A percentile compares a stretch with the other conserved stretches of the same genome.
Conservation (phyloP, 2,329 filamentous ascomycete genomes). For the Aspergillus ustus region DNA sequence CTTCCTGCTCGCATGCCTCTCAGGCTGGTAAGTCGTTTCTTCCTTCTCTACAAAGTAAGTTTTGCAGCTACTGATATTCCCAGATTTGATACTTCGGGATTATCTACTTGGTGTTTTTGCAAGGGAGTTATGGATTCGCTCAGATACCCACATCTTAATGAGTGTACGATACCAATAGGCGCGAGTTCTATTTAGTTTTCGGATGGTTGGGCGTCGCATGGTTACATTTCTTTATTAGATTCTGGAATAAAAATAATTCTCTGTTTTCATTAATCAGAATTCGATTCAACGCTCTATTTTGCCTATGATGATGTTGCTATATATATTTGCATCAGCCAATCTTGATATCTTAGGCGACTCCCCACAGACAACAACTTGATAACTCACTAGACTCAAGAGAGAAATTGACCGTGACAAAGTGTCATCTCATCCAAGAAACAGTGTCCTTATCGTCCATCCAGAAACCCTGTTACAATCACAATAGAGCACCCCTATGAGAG, state of each 20-base stretch:
- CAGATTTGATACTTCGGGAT: conserved; percentile 22
- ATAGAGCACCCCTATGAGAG: not conserved
- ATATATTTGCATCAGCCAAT: too few species aligned
- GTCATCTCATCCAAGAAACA: too few species aligned
- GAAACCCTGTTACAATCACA: not conserved
- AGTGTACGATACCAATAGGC: conserved; percentile 20
- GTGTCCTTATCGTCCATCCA: too few species aligned
- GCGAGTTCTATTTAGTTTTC: not conserved
- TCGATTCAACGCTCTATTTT: not conserved
- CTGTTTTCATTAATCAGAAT: not conserved
- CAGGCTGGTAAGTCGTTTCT: conserved; percentile 60
- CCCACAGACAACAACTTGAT: too few species aligned
- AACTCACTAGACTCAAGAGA: not conserved
- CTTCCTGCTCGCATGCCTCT: conserved; percentile 66
- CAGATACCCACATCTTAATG: conserved; percentile 27
- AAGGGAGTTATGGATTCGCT: conserved; percentile 15
- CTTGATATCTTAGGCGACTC: too few species aligned
- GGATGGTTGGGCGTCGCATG: not conserved
- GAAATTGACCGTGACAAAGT: not conserved
- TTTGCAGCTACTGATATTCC: not conserved
- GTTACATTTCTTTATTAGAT: not conserved
- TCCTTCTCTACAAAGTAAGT: not conserved
- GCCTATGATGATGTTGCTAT: too few species aligned
- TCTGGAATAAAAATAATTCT: not conserved
- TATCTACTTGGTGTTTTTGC: conserved; percentile 4